phyloP scores from a whole-genome alignment of 2,329 filamentous ascomycete species.

The Neofusicoccum cordaticola region DNA sequence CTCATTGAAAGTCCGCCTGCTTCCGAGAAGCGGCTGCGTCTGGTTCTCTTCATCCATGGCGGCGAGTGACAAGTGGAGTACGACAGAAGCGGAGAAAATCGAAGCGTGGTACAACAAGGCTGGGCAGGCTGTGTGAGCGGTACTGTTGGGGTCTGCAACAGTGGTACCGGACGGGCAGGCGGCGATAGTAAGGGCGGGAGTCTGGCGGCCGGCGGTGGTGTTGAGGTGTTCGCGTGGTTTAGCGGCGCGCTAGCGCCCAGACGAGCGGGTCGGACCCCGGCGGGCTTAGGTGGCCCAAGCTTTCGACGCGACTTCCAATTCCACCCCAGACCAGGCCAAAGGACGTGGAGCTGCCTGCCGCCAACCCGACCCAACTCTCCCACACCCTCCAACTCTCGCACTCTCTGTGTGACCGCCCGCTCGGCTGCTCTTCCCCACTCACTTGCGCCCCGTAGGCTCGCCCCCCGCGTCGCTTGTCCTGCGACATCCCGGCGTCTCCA shows the following conservation, averaged over 20 bases:
- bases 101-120: background rate
- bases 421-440: background rate
- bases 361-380: too few relatives aligned
- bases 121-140: background rate
- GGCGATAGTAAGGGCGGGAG: background rate
- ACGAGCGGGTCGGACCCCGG: conserved; percentile 9
- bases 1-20: background rate
- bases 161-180: background rate
- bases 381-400: background rate
- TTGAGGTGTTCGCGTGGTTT: conserved; percentile 1
- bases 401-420: background rate
- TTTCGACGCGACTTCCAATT: conserved; percentile 13
- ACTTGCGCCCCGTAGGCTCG: background rate
- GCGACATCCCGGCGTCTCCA: background rate
- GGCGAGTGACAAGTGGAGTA: background rate
- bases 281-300: conserved; percentile 5
- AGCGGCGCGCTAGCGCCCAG: background rate
- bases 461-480: background rate
- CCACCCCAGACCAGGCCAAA: background rate
- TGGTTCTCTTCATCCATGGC: conserved; percentile 12
- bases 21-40: conserved; percentile 12
- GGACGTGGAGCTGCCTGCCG: background rate
- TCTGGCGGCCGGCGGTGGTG: background rate
- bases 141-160: background rate
- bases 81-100: background rate